A percentile compares a stretch with the other conserved stretches of the same genome.
phyloP scores from a whole-genome alignment of 2,329 filamentous ascomycete genomes.

The Leptodontidium sp. region DNA sequence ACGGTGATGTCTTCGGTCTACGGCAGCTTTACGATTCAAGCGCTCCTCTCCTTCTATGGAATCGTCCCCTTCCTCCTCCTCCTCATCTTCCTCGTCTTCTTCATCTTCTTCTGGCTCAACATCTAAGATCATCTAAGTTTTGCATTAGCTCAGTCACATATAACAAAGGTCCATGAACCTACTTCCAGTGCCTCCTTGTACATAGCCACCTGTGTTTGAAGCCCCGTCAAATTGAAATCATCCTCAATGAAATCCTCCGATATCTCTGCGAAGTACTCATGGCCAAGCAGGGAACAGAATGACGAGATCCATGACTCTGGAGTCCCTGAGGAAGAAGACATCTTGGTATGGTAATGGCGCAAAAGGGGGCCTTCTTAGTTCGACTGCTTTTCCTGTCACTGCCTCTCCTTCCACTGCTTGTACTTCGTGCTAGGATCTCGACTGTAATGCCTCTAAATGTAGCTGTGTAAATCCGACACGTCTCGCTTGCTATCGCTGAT shows the following conservation, averaged over 20 bases:
- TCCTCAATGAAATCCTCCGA: conserved; percentile 99
- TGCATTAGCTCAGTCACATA: conserved; percentile 30
- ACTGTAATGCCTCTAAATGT: background rate
- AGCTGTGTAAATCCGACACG: background rate
- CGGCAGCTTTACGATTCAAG: conserved; percentile 53
- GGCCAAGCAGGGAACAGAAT: conserved; percentile 93
- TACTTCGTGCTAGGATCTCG: background rate
- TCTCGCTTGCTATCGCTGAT: background rate
- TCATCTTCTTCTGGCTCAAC: conserved; percentile 96
- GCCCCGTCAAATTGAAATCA: conserved; percentile 97
- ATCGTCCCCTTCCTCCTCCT: conserved; percentile 75
- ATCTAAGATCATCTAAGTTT: conserved; percentile 86
- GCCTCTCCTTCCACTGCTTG: background rate
- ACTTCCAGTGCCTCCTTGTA: conserved; percentile 98
- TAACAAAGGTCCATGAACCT: conserved; percentile 34
- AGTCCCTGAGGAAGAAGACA: conserved; percentile 47
- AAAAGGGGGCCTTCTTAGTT: background rate
- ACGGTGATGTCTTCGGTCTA: conserved; percentile 79
- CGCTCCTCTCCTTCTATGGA: conserved; percentile 70
- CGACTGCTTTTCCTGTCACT: background rate
- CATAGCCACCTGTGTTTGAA: conserved; percentile 96
- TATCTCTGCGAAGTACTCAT: conserved; percentile 99
- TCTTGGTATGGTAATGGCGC: conserved; percentile 27
- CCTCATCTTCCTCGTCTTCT: conserved; percentile 76
- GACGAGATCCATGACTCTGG: conserved; percentile 96